Percentiles rank a stretch among this genome's conserved stretches.
These are phyloP conservation scores for Diplodia mutila DNA, from an alignment of 2,329 filamentous ascomycete species.

Conservation along the genomic window DNA sequence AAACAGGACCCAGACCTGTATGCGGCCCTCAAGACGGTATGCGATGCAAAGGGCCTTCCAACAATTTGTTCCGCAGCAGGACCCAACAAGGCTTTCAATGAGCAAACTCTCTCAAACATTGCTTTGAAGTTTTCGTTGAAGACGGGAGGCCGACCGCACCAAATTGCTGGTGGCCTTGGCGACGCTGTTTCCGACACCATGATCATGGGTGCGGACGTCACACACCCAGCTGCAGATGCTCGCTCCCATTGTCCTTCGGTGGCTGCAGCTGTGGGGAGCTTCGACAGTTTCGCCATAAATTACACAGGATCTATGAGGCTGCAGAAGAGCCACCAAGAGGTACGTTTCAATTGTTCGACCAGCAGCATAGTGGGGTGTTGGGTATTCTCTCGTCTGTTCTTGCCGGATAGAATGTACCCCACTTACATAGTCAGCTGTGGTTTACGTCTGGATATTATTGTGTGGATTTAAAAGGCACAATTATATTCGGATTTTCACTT, in stretches of 20 bases:
- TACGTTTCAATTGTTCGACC: too few relatives aligned
- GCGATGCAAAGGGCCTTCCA: slow-evolving; percentile 26
- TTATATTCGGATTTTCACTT: too few relatives aligned
- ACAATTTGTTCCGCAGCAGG: not conserved
- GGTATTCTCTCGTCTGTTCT: too few relatives aligned
- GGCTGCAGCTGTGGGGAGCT: slow-evolving; percentile 47
- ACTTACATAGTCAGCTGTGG: too few relatives aligned
- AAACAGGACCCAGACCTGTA: not conserved
- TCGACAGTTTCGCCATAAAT: slow-evolving; percentile 36
- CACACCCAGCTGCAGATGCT: slow-evolving; percentile 41
- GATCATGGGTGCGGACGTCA: slow-evolving; percentile 50
- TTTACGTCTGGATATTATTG: too few relatives aligned
- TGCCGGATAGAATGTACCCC: too few relatives aligned
- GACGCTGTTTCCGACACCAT: slow-evolving; percentile 35
- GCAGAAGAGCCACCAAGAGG: slow-evolving; percentile 36
- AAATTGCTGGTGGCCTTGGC: not conserved
- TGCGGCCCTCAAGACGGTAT: slow-evolving; percentile 12
- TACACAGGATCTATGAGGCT: slow-evolving; percentile 44
- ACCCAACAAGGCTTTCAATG: not conserved
- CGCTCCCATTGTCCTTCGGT: slow-evolving; percentile 42
- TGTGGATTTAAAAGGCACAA: too few relatives aligned
- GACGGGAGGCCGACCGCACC: not conserved
- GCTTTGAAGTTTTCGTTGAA: slow-evolving; percentile 17
- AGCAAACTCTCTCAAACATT: slow-evolving; percentile 15
- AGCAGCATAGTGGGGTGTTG: too few relatives aligned